Evolutionary conservation across 768 basidiomycete genomes (phyloP), one percentile per base, ranked within the genome.

Genomic region (Psilocybe sp.): DNA sequence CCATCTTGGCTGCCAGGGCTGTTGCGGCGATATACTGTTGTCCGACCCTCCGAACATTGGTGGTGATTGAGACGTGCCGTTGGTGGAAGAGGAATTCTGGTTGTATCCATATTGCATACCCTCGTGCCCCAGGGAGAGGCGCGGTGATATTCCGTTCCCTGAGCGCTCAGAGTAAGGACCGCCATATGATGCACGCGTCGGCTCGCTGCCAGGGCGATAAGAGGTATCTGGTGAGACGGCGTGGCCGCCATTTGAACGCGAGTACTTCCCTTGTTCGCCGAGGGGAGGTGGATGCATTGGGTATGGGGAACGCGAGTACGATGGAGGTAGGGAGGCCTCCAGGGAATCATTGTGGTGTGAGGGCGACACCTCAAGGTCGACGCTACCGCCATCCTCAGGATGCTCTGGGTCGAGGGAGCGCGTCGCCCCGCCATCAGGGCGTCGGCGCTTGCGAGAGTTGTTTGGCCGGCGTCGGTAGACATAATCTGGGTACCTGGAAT

Each of bases 391-490:
- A 34, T 73, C 72, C 23, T 73, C 72, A 8, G 60, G 53, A 44
- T 63, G 57, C 2, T 56, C 59, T 36, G 59, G 64, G 46, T 73
- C 73, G 20, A 59, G 53, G 9, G 65, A 47, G 40, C 64, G 60
- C 37, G 56, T 53, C 11, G 62, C 51, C 15, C 62, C 46, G 14
- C 57, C 55, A 40, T 76, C 72, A 19, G 73, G 60, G 50, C 74
- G 74, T 44, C 78, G 69, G 34, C 71, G 68, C 58, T 82, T 87
- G 59, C 91, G 82, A 48, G 87, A 87, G 64, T 93, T 91, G 71
- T 93, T 93, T 20, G 91, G 91, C 44, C 91, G 78, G 46, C 91
- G 82, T 60, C 85, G 81, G 72, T 93, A 93, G 40, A 93, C 89
- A 58, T 93, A 93, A 76, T 92, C 89, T 13, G 91, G 91, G 67